phyloP scores from a whole-genome alignment of 495 filamentous ascomycete genomes.

The Tuber borchii region DNA sequence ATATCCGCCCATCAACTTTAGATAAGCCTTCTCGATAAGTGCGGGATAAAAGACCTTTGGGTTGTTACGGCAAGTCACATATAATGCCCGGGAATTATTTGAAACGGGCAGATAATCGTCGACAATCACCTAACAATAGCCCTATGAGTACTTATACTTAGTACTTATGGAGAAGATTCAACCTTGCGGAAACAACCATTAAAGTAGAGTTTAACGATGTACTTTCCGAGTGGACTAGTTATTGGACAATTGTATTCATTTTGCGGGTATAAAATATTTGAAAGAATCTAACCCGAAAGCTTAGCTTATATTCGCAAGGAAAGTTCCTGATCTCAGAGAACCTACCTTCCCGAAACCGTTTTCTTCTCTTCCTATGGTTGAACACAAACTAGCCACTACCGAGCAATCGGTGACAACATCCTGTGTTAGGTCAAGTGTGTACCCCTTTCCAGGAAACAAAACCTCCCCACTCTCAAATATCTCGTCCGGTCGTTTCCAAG shows the following conservation, averaged over 20 bases:
- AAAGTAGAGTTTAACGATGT: constrained; percentile 85
- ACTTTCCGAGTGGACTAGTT: constrained; percentile 73
- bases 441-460: constrained; percentile 28
- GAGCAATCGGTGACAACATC: constrained; percentile 93
- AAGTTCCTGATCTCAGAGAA: not conserved
- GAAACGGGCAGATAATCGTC: constrained; percentile 87
- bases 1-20: constrained; percentile 95
- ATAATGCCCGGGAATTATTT: constrained; percentile 61
- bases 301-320: constrained; percentile 31
- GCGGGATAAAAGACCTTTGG: constrained; percentile 80
- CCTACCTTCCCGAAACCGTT: constrained; percentile 56
- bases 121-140: constrained; percentile 56
- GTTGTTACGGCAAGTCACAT: constrained; percentile 83
- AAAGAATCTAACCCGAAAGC: constrained; percentile 53
- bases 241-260: constrained; percentile 53
- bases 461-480: constrained; percentile 40
- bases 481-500: constrained; percentile 72
- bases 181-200: constrained; percentile 79
- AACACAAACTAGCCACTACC: constrained; percentile 91
- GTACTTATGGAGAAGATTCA: not conserved
- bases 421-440: constrained; percentile 72
- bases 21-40: constrained; percentile 89
- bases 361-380: constrained; percentile 60
- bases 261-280: constrained; percentile 66
- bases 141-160: constrained; percentile 16